phyloP scores from a whole-genome alignment of 2,329 filamentous ascomycete genomes.

The Epichloe hybrida region DNA sequence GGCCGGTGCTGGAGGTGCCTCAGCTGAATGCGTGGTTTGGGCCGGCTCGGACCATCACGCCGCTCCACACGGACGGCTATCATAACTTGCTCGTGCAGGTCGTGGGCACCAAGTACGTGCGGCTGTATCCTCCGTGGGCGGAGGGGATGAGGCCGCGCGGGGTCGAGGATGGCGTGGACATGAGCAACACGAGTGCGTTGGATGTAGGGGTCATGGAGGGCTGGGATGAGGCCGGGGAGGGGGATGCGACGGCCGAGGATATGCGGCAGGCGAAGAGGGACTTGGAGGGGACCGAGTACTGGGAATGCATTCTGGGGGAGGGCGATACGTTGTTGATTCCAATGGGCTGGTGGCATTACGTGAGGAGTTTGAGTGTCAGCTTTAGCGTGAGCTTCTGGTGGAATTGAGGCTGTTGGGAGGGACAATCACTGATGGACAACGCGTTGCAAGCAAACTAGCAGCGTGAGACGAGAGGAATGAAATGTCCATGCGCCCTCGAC shows the following conservation, averaged over 20 bases:
- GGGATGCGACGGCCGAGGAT: slow-evolving; percentile 12
- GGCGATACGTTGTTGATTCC: slow-evolving; percentile 86
- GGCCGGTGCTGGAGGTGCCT: slow-evolving; percentile 40
- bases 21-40: slow-evolving; percentile 89
- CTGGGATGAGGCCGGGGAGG: slow-evolving; percentile 33
- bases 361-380: slow-evolving; percentile 70
- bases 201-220: slow-evolving; percentile 62
- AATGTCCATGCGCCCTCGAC: too few relatives aligned
- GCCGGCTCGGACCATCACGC: slow-evolving; percentile 75
- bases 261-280: slow-evolving; percentile 25
- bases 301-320: slow-evolving; percentile 66
- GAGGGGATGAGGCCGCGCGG: slow-evolving; percentile 47
- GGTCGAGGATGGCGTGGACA: slow-evolving; percentile 61
- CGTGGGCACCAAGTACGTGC: slow-evolving; percentile 82
- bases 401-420: slow-evolving; percentile 32
- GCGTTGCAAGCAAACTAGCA: too few relatives aligned
- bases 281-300: slow-evolving; percentile 48
- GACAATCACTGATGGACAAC: too few relatives aligned
- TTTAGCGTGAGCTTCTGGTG: slow-evolving; percentile 98
- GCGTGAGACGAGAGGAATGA: too few relatives aligned
- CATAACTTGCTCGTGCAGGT: slow-evolving; percentile 87
- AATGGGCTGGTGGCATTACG: slow-evolving; percentile 96
- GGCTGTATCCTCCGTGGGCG: slow-evolving; percentile 62
- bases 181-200: slow-evolving; percentile 77
- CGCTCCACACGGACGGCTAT: slow-evolving; percentile 85